These are phyloP conservation scores for Rhizopogon vulgaris DNA, from an alignment of 768 basidiomycete genomes.

Conservation along the genomic window DNA sequence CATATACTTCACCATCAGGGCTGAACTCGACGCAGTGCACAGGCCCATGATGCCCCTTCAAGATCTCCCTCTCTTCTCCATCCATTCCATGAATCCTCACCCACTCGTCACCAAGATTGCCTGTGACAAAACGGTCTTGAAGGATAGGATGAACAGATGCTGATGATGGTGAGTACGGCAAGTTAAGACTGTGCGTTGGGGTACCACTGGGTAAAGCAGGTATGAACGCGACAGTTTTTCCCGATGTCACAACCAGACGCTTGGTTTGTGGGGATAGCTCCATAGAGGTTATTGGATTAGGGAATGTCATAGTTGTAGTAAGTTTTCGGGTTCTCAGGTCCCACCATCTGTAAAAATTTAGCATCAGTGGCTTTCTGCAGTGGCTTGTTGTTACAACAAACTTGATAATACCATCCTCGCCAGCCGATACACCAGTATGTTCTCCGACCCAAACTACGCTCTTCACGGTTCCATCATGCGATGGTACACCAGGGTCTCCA, in stretches of 20 bases:
- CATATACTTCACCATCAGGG: conserved; percentile 96
- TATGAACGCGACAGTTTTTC: conserved; percentile 89
- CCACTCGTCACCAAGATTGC: conserved; percentile 90
- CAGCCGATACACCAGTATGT: conserved; percentile 80
- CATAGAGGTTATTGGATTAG: conserved; percentile 87
- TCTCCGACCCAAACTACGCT: conserved; percentile 93
- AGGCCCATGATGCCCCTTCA: conserved; percentile 97
- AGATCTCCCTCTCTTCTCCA: conserved; percentile 84
- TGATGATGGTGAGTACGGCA: conserved; percentile 86
- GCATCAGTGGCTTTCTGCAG: conserved; percentile 7
- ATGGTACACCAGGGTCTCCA: conserved; percentile 47
- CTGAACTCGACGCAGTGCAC: conserved; percentile 92
- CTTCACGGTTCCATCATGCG: conserved; percentile 88
- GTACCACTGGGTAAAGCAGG: conserved; percentile 60
- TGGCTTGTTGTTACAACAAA: conserved; percentile 26
- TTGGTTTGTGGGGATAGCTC: conserved; percentile 80
- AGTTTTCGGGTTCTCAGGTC: conserved; percentile 77
- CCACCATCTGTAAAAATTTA: conserved; percentile 73
- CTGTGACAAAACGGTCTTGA: conserved; percentile 89
- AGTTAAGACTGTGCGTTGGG: conserved; percentile 67
- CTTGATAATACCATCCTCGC: conserved; percentile 91
- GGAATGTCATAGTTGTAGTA: conserved; percentile 65
- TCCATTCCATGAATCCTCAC: conserved; percentile 88
- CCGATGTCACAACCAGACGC: conserved; percentile 84
- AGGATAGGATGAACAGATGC: conserved; percentile 90